Conservation (phyloP, 306 rosid genomes). For the Herpetospermum pedunculosum region DNA sequence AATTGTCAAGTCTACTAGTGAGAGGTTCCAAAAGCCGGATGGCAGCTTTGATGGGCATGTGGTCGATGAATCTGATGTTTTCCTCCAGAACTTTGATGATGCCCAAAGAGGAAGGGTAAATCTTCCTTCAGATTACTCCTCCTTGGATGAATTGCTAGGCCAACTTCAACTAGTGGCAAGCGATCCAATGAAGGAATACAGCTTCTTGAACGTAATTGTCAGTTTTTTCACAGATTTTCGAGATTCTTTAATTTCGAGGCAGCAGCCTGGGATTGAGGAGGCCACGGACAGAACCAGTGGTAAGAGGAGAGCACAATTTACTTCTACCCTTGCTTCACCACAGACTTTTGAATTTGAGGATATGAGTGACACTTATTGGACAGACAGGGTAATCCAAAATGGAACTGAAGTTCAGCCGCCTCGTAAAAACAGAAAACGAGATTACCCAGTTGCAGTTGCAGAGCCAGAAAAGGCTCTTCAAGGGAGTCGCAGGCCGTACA, state of each 20-base stretch:
- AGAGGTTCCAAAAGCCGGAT: constrained; percentile 45
- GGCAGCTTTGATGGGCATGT: constrained; percentile 23
- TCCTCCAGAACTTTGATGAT: constrained; percentile 34
- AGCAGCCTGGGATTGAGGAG: constrained; percentile 28
- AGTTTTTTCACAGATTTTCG: constrained; percentile 87
- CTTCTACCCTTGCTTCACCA: constrained; percentile 28
- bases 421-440: constrained; percentile 41
- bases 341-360: constrained; percentile 91
- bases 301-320: constrained; percentile 44
- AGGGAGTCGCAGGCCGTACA: constrained; percentile 58
- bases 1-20: constrained; percentile 35
- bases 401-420: constrained; percentile 62
- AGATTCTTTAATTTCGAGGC: constrained; percentile 37
- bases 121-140: constrained; percentile 43
- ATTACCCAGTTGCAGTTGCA: constrained; percentile 28
- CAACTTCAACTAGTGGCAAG: constrained; percentile 56
- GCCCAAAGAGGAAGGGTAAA: constrained; percentile 23
- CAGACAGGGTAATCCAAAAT: constrained; percentile 81
- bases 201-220: constrained; percentile 27
- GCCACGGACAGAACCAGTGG: constrained; percentile 27
- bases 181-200: constrained; percentile 44
- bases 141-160: constrained; percentile 52
- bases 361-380: constrained; percentile 93
- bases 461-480: constrained; percentile 47
- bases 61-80: constrained; percentile 30